A percentile compares a stretch with the other conserved stretches of the same genome.
phyloP scores from a whole-genome alignment of 805 yeast species.

The Wickerhamomyces sydowiorum region DNA sequence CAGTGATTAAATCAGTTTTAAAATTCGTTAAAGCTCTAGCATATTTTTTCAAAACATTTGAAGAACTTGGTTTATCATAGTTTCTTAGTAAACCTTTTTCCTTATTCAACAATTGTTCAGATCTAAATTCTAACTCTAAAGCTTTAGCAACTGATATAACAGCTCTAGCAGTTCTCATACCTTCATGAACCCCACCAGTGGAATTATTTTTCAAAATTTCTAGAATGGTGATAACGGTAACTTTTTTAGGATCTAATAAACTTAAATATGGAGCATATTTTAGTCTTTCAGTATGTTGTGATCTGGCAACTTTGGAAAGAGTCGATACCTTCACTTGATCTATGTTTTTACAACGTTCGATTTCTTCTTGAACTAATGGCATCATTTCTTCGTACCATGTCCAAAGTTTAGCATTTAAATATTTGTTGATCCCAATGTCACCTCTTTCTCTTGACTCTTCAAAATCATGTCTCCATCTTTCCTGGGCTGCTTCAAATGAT shows the following conservation, averaged over 20 bases:
- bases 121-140: conserved; percentile 75
- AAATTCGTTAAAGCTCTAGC: conserved; percentile 24
- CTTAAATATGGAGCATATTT: conserved; percentile 74
- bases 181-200: conserved; percentile 71
- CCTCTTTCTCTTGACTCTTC: conserved; percentile 62
- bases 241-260: conserved; percentile 69
- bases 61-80: conserved; percentile 35
- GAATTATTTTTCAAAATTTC: conserved; percentile 73
- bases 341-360: conserved; percentile 45
- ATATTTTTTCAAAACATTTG: conserved; percentile 23
- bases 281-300: conserved; percentile 29
- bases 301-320: background rate
- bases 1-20: conserved; percentile 30
- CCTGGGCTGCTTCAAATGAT: conserved; percentile 80
- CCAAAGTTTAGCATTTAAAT: conserved; percentile 71
- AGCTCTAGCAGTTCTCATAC: conserved; percentile 80
- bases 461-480: conserved; percentile 82
- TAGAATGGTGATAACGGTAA: conserved; percentile 78
- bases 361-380: conserved; percentile 67
- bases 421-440: conserved; percentile 43
- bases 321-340: conserved; percentile 16
- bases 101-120: conserved; percentile 55
- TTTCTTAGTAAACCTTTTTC: conserved; percentile 54
- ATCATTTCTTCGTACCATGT: conserved; percentile 76
- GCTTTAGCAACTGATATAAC: conserved; percentile 79